phyloP scores from a whole-genome alignment of 768 basidiomycete genomes.

The Lepiota venenata region DNA sequence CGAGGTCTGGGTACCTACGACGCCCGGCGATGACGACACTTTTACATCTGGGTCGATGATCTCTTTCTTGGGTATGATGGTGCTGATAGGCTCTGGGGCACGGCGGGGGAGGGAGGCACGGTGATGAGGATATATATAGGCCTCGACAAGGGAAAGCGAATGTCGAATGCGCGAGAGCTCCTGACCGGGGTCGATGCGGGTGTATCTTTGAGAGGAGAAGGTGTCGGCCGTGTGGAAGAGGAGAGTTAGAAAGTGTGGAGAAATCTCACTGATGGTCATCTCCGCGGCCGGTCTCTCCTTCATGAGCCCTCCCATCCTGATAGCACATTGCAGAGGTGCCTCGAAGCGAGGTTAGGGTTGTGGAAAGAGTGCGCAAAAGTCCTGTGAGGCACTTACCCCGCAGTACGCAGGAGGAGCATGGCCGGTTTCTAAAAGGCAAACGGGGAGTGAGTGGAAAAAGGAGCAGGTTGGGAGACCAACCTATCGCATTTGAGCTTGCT shows the following conservation, averaged over 20 bases:
- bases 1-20: conserved; percentile 61
- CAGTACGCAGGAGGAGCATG: conserved; percentile 86
- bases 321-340: conserved; percentile 82
- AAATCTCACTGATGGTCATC: conserved; percentile 52
- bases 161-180: conserved; percentile 69
- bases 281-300: conserved; percentile 46
- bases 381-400: conserved; percentile 47
- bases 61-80: conserved; percentile 52
- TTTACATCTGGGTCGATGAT: conserved; percentile 46
- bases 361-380: conserved; percentile 18
- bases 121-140: conserved; percentile 49
- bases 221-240: conserved; percentile 6
- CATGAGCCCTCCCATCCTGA: conserved; percentile 68
- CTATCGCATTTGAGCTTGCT: conserved; percentile 90
- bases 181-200: conserved; percentile 57
- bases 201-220: conserved; percentile 28
- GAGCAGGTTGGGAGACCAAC: conserved; percentile 30
- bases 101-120: conserved; percentile 33
- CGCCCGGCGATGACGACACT: conserved; percentile 51
- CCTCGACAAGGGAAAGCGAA: conserved; percentile 64
- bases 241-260: conserved; percentile 15
- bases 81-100: conserved; percentile 30
- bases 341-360: conserved; percentile 29
- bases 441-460: conserved; percentile 1
- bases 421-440: conserved; percentile 57